A percentile compares a stretch with the other conserved stretches of the same genome.
phyloP scores from a whole-genome alignment of 2,329 filamentous ascomycete species.

The Venturia asperata region DNA sequence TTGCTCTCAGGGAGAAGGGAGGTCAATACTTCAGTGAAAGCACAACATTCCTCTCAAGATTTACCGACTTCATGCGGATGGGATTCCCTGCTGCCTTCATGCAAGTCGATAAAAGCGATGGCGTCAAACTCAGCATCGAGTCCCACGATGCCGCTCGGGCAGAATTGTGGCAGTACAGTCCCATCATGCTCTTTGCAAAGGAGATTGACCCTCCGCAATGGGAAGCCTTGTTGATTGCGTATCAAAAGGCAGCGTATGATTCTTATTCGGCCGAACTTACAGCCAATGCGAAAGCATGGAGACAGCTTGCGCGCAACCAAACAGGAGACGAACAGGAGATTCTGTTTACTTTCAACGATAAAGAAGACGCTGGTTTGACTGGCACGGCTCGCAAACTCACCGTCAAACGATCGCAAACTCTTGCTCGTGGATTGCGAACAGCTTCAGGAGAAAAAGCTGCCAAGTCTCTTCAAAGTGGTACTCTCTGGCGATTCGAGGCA shows the following conservation, averaged over 20 bases:
- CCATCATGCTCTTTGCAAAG: constrained; percentile 78
- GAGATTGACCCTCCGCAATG: constrained; percentile 78
- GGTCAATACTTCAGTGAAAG: constrained; percentile 78
- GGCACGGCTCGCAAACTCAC: constrained; percentile 76
- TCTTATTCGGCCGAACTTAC: constrained; percentile 79
- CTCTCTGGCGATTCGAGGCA: constrained; percentile 69
- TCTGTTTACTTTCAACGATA: constrained; percentile 82
- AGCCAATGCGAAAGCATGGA: constrained; percentile 71
- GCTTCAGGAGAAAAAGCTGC: constrained; percentile 54
- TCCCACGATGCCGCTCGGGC: constrained; percentile 67
- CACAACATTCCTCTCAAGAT: constrained; percentile 65
- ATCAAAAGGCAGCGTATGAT: constrained; percentile 67
- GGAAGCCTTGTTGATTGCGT: constrained; percentile 70
- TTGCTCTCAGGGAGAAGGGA: constrained; percentile 89
- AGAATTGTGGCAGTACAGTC: constrained; percentile 79
- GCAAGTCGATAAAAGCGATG: constrained; percentile 54
- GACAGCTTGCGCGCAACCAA: constrained; percentile 66
- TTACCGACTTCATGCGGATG: constrained; percentile 73
- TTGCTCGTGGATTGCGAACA: constrained; percentile 65
- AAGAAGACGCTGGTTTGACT: constrained; percentile 52
- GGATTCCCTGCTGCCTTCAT: constrained; percentile 71
- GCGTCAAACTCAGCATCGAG: constrained; percentile 56
- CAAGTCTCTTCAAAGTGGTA: constrained; percentile 57
- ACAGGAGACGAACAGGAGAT: constrained; percentile 72
- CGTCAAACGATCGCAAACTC: constrained; percentile 85